Evolutionary conservation across 2,329 filamentous ascomycete species (phyloP), one percentile per base, ranked within the genome.

Genomic region (Penicillium brevicompactum): DNA sequence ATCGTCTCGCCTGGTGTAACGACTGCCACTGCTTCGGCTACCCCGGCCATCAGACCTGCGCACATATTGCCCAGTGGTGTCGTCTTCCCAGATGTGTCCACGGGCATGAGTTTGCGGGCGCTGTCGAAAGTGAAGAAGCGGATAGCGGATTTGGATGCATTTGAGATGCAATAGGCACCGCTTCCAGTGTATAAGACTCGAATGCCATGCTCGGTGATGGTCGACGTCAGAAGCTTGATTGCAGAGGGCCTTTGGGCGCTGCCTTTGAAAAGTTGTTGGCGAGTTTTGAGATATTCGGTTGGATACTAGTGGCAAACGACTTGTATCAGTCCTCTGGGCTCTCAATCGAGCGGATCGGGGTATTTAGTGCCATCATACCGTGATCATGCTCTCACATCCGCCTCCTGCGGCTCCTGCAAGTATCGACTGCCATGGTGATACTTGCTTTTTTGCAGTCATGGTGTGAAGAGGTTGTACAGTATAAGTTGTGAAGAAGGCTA

Each of bases 1-100:
- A 88, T 82, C 1, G 85, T 78, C 64, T 88, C 86, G 0, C 83
- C 86, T 0, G 85, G 86, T 2, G 85, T 88, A 1, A 88, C 85
- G 1, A 84, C 84, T 21, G 81, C 79, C 0, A 85, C 75, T 49
- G 79, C 83, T 13, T 85, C 84, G 1, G 86, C 78, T 0, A 85
- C 78, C 0, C 86, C 86, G 0, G 84, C 82, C 1, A 77, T 73
- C 83, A 87, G 86, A 2, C 86, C 85, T 3, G 84, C 84, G 0
- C 81, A 63, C 22, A 88, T 75, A 49, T 82, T 86, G 4, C 81
- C 73, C 2, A 76, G 59, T 0, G 84, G 80, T 0, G 82, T 81
- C 7, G 87, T 27, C 24, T 56, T 56, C 0, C 55, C 55, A 1
- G 38, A 16, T 16, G 37, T 4, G 27, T 56, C 49, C 6, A 40